phyloP scores from a whole-genome alignment of 805 yeast genomes.

The Yamadazyma ubonensis region DNA sequence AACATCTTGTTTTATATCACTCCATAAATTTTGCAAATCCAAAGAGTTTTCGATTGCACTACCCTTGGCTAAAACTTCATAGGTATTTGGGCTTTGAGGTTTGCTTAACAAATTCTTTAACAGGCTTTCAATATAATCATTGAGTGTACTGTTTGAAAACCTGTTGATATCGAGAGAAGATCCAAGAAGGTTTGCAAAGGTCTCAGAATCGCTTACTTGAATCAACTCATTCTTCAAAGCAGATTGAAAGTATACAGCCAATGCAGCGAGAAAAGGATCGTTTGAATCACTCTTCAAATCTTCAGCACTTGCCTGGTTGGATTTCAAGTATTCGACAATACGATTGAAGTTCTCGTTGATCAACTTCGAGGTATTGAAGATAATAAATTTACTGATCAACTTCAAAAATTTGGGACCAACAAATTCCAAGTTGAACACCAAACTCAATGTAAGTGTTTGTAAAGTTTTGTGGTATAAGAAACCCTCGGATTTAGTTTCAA shows the following conservation, averaged over 20 bases:
- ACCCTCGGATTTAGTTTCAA: conserved; percentile 47
- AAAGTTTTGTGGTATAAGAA: conserved; percentile 48
- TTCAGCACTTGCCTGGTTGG: conserved; percentile 7
- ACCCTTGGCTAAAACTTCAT: conserved; percentile 9
- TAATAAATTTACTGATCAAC: conserved; percentile 35
- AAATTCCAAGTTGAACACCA: conserved; percentile 41
- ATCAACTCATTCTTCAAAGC: conserved; percentile 1
- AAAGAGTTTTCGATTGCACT: neutral
- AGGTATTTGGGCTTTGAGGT: conserved; percentile 6
- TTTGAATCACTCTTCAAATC: neutral
- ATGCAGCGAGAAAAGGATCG: conserved; percentile 2
- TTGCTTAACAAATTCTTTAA: conserved; percentile 4
- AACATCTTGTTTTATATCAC: conserved; percentile 9
- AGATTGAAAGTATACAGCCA: conserved; percentile 8
- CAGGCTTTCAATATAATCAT: conserved; percentile 1
- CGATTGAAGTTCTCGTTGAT: conserved; percentile 18
- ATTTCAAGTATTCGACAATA: conserved; percentile 18
- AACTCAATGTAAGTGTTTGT: conserved; percentile 52
- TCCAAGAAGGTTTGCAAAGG: conserved; percentile 15
- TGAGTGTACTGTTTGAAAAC: conserved; percentile 1
- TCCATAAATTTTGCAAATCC: conserved; percentile 11
- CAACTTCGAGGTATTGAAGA: conserved; percentile 36
- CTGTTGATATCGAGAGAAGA: conserved; percentile 11
- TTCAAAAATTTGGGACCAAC: conserved; percentile 20
- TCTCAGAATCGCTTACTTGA: neutral